These are phyloP conservation scores for Aspergillus ochraceus DNA, from an alignment of 2,329 filamentous ascomycete genomes.

Conservation along the genomic window DNA sequence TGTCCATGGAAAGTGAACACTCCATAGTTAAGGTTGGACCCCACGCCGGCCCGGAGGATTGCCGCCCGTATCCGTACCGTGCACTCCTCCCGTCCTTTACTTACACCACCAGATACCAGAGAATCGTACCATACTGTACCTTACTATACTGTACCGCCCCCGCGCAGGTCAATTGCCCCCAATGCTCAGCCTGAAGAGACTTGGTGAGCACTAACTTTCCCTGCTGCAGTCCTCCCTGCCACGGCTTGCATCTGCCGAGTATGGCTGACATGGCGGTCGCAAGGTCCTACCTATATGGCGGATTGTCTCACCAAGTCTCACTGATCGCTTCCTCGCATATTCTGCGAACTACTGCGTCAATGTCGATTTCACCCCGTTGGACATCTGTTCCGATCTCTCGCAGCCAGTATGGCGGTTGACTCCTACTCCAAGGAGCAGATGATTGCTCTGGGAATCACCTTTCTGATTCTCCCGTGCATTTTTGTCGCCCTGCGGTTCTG, in stretches of 20 bases:
- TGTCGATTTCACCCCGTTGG: neutral
- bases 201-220: neutral
- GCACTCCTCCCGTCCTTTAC: too few relatives aligned
- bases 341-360: neutral
- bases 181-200: neutral
- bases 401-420: neutral
- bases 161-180: too few relatives aligned
- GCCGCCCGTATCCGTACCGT: too few relatives aligned
- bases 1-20: too few relatives aligned
- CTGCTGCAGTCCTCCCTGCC: neutral
- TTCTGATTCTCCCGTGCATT: neutral
- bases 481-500: neutral
- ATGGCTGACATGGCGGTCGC: neutral
- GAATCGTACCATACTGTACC: too few relatives aligned
- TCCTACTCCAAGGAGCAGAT: neutral
- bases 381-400: neutral
- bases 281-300: neutral
- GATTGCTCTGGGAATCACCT: slow-evolving; percentile 1
- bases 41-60: too few relatives aligned
- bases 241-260: neutral
- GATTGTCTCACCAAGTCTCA: neutral
- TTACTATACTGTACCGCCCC: too few relatives aligned
- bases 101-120: too few relatives aligned
- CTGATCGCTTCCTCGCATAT: neutral
- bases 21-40: too few relatives aligned